A percentile compares a stretch with the other conserved stretches of the same genome.
These are phyloP conservation scores for Metschnikowia proteae DNA, from an alignment of 805 yeast species.

Conservation along the genomic window DNA sequence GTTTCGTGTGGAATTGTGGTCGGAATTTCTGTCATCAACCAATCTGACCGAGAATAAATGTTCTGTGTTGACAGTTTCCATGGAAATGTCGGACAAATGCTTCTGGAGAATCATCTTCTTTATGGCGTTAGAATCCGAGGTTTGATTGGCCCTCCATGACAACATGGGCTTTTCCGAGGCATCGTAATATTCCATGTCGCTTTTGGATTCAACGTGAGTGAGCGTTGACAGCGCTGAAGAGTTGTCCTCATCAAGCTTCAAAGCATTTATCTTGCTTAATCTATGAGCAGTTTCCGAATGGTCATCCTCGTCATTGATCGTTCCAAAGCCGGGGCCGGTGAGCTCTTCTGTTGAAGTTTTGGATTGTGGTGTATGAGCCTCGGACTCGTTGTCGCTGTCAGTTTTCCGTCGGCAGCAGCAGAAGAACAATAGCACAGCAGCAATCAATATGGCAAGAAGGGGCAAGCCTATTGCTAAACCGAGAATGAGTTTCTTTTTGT, in stretches of 20 bases:
- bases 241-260: conserved; percentile 43
- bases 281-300: conserved; percentile 31
- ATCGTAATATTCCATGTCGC: conserved; percentile 26
- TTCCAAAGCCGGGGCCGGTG: conserved; percentile 36
- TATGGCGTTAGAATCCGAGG: conserved; percentile 25
- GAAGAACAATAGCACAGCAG: conserved; percentile 47
- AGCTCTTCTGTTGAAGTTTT: conserved; percentile 14
- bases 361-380: conserved; percentile 8
- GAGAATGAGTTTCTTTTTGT: conserved; percentile 67
- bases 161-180: conserved; percentile 37
- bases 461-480: conserved; percentile 91
- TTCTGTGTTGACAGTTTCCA: conserved; percentile 82
- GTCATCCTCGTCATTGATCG: conserved; percentile 23
- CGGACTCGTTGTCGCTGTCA: conserved; percentile 13
- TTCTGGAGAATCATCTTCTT: conserved; percentile 14
- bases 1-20: conserved; percentile 11
- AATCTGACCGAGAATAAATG: conserved; percentile 76
- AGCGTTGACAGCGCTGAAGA: conserved; percentile 45
- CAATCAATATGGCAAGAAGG: conserved; percentile 45
- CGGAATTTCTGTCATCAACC: conserved; percentile 53
- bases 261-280: conserved; percentile 48
- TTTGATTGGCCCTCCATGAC: conserved; percentile 42
- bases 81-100: conserved; percentile 53
- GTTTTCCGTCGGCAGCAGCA: conserved; percentile 46
- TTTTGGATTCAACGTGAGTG: conserved; percentile 47